Conservation (phyloP, 1,139 yeast genomes). For the Yamadazyma sp. region DNA sequence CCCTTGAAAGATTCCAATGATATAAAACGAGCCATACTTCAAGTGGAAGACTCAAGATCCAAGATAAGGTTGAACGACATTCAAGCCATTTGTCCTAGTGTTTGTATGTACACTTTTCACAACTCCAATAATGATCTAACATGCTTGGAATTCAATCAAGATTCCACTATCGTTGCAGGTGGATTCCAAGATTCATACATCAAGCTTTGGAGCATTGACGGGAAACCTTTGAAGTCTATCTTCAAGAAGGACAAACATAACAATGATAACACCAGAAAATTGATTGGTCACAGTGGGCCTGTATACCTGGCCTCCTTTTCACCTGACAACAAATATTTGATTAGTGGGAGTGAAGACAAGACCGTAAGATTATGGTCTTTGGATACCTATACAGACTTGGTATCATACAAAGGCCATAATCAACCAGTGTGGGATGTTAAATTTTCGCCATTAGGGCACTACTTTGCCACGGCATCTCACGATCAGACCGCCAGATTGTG, state of each 20-base stretch:
- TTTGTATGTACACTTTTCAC: slow-evolving; percentile 98
- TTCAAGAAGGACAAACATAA: slow-evolving; percentile 60
- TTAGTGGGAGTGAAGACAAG: slow-evolving; percentile 88
- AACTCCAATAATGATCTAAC: slow-evolving; percentile 89
- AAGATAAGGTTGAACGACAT: slow-evolving; percentile 57
- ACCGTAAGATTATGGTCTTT: slow-evolving; percentile 93
- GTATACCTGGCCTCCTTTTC: slow-evolving; percentile 89
- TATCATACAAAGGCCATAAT: slow-evolving; percentile 93
- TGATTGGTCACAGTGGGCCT: slow-evolving; percentile 93
- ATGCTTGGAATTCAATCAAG: slow-evolving; percentile 81
- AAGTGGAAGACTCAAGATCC: slow-evolving; percentile 79
- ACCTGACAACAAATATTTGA: slow-evolving; percentile 81
- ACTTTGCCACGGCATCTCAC: slow-evolving; percentile 95
- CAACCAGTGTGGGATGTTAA: slow-evolving; percentile 98
- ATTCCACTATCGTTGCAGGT: slow-evolving; percentile 83
- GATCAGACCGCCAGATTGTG: slow-evolving; percentile 97
- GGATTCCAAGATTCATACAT: slow-evolving; percentile 93
- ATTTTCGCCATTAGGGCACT: slow-evolving; percentile 93
- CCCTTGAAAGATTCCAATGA: slow-evolving; percentile 83
- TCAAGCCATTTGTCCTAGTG: slow-evolving; percentile 88
- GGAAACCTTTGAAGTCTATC: slow-evolving; percentile 72
- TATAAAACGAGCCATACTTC: slow-evolving; percentile 71
- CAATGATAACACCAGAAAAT: slow-evolving; percentile 53
- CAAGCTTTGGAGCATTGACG: slow-evolving; percentile 90
- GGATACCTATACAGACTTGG: slow-evolving; percentile 86